Evolutionary conservation across 768 basidiomycete genomes (phyloP), one percentile per base, ranked within the genome.

Genomic region (Mycena haematopus): DNA sequence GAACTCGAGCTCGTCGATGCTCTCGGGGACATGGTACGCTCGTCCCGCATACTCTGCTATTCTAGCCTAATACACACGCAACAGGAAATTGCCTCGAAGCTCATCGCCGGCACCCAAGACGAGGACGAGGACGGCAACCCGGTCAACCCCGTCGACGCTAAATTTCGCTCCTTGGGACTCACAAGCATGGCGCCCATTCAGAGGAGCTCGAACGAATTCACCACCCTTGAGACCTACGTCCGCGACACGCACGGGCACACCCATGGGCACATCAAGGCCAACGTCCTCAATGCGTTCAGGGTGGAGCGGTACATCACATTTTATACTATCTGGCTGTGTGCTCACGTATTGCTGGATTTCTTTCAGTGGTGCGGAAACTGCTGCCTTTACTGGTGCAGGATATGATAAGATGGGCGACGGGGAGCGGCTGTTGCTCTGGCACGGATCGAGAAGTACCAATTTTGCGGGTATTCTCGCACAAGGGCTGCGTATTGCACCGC

Each of bases 1-100:
- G 85, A 87, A 76, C 78, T 87, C 44, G 84, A 85, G n/a, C 80
- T 86, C 22, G 85, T 87, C 17, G 86, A 87, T 63, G 84, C 86
- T 21, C 79, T 88, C 24, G 85, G 85, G 2, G 86, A 88, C 68
- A 87, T 88, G 86, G 84, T 82, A 63, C 38, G 21, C 6, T 44
- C 25, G 13, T 11, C 38, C 24, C 29, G 9, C 29, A 31, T 31
- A 31, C 29, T 31, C 42, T 9, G 13, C 22, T 54, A 22, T 2
- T 47, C 35, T 58, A 21, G 25, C 11, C 22, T 45, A 22, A 54
- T 27, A 19, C 13, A 21, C 10, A 25, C 29, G n/a, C n/a, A n/a
- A 1, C 54, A 85, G 84, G 85, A 86, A 78, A 75, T 88, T 58
- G 84, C 86, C 17, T 79, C 81, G 33, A 84, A 87, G 70, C 77